A percentile compares a stretch with the other conserved stretches of the same genome.
Evolutionary conservation across 2,329 filamentous ascomycete species (phyloP).

Genomic region (Truncatella angustata): DNA sequence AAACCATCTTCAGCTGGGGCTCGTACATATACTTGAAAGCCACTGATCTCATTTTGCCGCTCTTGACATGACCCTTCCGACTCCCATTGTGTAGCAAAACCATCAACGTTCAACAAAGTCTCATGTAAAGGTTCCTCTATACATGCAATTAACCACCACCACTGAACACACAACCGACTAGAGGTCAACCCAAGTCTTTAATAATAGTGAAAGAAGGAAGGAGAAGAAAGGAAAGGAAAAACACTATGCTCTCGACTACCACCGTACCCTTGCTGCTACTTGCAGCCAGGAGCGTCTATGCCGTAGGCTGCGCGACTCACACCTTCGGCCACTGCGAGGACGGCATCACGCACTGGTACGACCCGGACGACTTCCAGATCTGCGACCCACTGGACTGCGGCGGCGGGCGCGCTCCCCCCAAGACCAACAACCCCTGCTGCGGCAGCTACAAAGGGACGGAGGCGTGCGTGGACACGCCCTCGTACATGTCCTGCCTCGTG

Average conservation of each 20-base stretch:
- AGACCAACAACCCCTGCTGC: background rate
- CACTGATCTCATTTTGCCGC: too few species aligned
- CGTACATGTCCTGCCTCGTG: slow-evolving; percentile 2
- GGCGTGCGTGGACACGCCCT: background rate
- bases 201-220: too few species aligned
- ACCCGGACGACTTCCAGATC: background rate
- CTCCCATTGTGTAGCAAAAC: too few species aligned
- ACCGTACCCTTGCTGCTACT: background rate
- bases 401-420: background rate
- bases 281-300: background rate
- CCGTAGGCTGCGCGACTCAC: background rate
- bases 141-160: background rate
- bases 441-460: background rate
- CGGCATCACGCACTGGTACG: slow-evolving; percentile 4
- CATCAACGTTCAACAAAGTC: too few species aligned
- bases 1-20: too few species aligned
- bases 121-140: too few species aligned
- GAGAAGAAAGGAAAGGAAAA: too few species aligned
- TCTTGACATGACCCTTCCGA: too few species aligned
- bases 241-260: background rate
- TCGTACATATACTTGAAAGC: too few species aligned
- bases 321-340: slow-evolving; percentile 1
- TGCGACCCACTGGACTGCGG: slow-evolving; percentile 6
- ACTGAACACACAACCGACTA: background rate
- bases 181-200: background rate